Conservation (phyloP, 352 stramenopile species). For the Globisporangium rhizosaccharum region DNA sequence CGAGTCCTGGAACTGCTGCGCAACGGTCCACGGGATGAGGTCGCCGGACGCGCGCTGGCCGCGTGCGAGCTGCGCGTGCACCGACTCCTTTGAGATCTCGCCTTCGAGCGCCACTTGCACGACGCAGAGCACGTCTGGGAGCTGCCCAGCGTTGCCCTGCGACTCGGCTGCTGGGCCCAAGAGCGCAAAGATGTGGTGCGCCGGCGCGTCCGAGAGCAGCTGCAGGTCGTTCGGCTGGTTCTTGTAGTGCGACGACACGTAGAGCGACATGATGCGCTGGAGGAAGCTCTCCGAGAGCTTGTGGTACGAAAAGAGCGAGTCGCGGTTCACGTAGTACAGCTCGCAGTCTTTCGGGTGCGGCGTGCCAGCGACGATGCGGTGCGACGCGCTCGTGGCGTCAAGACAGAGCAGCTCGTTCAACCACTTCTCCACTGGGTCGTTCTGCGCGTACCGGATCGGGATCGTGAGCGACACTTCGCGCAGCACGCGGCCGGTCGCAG, state of each 20-base stretch:
- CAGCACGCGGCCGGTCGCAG: conserved; percentile 71
- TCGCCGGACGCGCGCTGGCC: conserved; percentile 97
- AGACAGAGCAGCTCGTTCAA: conserved; percentile 97
- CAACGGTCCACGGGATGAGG: conserved; percentile 99
- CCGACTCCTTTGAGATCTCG: conserved; percentile 94
- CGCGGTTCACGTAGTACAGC: conserved; percentile 98
- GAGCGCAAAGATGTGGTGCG: conserved; percentile 98
- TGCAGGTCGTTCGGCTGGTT: conserved; percentile 99
- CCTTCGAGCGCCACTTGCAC: conserved; percentile 97
- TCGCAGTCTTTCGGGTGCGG: conserved; percentile 96
- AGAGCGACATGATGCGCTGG: conserved; percentile 93
- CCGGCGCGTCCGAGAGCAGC: conserved; percentile 97
- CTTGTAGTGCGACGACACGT: conserved; percentile 99
- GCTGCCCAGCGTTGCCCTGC: conserved; percentile 79
- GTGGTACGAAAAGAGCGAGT: conserved; percentile 99
- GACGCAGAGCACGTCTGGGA: conserved; percentile 98
- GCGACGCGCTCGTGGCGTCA: conserved; percentile 78
- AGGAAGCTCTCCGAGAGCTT: conserved; percentile 96
- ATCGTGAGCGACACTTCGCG: conserved; percentile 95
- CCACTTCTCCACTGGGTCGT: conserved; percentile 97
- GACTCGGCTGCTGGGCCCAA: conserved; percentile 92
- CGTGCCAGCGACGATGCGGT: conserved; percentile 90
- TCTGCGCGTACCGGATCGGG: conserved; percentile 96
- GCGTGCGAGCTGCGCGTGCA: conserved; percentile 92
- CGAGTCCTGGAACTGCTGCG: conserved; percentile 99